These are phyloP conservation scores for Alternaria arbusti DNA, from an alignment of 2,329 filamentous ascomycete genomes.

Conservation along the genomic window DNA sequence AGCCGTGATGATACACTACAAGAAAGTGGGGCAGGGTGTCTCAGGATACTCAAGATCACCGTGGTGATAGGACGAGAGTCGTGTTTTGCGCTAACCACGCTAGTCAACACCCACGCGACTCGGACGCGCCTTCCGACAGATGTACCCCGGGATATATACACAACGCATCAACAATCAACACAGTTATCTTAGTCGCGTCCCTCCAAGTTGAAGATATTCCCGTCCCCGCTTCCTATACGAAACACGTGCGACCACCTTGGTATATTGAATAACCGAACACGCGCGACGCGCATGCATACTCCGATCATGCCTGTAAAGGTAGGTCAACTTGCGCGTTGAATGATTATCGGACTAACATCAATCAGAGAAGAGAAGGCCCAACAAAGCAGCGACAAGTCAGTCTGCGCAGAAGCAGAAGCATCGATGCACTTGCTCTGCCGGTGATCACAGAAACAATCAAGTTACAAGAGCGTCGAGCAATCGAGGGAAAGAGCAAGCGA, in stretches of 20 bases:
- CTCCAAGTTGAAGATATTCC: neutral
- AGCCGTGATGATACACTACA: neutral
- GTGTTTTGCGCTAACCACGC: conserved; percentile 15
- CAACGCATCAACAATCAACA: conserved; percentile 10
- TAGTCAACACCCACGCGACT: conserved; percentile 15
- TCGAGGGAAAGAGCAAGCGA: conserved; percentile 3
- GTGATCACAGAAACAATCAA: too few relatives aligned
- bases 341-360: neutral
- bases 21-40: conserved; percentile 2
- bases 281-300: neutral
- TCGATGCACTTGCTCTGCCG: conserved; percentile 2
- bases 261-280: neutral
- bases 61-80: conserved; percentile 10
- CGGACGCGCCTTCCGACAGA: conserved; percentile 10
- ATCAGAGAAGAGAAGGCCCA: conserved; percentile 2
- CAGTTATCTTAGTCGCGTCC: neutral
- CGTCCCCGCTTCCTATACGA: too few relatives aligned
- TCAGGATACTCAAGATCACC: conserved; percentile 5
- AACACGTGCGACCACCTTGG: neutral
- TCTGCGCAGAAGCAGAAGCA: neutral
- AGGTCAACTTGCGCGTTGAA: neutral
- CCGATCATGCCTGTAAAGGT: conserved; percentile 10
- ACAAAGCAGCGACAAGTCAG: conserved; percentile 3
- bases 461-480: conserved; percentile 4
- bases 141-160: conserved; percentile 5